A percentile compares a stretch with the other conserved stretches of the same genome.
Evolutionary conservation across 371 early-diverging fungal species (phyloP).

Genomic region (Mortierella sp.): DNA sequence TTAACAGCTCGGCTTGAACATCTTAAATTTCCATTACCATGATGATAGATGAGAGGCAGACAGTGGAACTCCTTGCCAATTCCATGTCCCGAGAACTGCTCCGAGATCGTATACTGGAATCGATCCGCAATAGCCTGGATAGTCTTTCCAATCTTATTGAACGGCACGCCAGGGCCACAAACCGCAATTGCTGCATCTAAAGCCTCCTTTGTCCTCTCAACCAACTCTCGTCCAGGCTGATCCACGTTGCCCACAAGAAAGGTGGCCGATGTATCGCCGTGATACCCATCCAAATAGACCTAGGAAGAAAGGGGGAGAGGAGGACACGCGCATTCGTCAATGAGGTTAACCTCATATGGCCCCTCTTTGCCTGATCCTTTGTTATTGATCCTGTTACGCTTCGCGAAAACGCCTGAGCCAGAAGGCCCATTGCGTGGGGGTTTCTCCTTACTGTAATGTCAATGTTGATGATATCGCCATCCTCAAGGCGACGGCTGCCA

Average conservation of each 20-base stretch:
- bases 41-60: constrained; percentile 70
- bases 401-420: too few species aligned
- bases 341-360: too few species aligned
- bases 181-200: constrained; percentile 79
- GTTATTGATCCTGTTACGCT: too few species aligned
- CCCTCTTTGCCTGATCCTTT: too few species aligned
- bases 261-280: constrained; percentile 89
- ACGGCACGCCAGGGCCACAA: constrained; percentile 80
- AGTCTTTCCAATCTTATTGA: constrained; percentile 76
- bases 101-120: constrained; percentile 73
- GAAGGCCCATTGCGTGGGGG: too few species aligned
- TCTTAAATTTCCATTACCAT: constrained; percentile 60
- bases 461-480: constrained; percentile 92
- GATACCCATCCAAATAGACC: constrained; percentile 80
- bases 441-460: constrained; percentile 75
- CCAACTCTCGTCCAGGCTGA: constrained; percentile 67
- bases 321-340: too few species aligned
- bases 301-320: too few species aligned
- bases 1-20: not conserved
- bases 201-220: constrained; percentile 76
- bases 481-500: constrained; percentile 67
- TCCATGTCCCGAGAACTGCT: constrained; percentile 90
- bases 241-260: constrained; percentile 87
- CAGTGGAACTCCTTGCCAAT: constrained; percentile 80
- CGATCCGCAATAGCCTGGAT: constrained; percentile 70